Percentiles rank a stretch among this genome's conserved stretches.
phyloP scores from a whole-genome alignment of 495 filamentous ascomycete species.

The Penicillium pulvis region DNA sequence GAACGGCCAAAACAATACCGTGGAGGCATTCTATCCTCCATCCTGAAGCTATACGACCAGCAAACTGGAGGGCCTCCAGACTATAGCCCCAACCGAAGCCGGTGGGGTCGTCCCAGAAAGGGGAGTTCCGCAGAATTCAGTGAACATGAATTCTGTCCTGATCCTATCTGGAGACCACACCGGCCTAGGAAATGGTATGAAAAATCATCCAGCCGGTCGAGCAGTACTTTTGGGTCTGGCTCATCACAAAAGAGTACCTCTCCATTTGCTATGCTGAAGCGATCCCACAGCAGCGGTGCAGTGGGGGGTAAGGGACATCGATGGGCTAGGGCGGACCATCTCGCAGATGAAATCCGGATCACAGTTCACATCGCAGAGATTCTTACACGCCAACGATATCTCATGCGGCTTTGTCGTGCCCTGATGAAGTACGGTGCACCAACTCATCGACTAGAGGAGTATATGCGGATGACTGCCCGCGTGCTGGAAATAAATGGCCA shows the following conservation, averaged over 20 bases:
- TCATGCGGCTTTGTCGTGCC: constrained; percentile 81
- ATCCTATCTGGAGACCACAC: constrained; percentile 40
- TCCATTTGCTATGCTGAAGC: constrained; percentile 45
- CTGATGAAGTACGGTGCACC: constrained; percentile 85
- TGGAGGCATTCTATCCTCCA: constrained; percentile 72
- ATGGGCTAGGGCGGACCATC: constrained; percentile 39
- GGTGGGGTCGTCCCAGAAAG: constrained; percentile 37
- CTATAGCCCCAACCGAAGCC: constrained; percentile 27
- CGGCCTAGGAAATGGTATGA: constrained; percentile 66
- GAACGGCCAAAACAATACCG: constrained; percentile 70
- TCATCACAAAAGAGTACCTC: constrained; percentile 34
- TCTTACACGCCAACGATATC: constrained; percentile 77
- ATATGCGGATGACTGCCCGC: constrained; percentile 87
- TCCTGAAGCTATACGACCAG: constrained; percentile 74
- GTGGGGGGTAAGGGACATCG: constrained; percentile 44
- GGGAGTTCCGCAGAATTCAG: constrained; percentile 37
- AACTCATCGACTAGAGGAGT: constrained; percentile 77
- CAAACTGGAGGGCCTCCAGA: constrained; percentile 13
- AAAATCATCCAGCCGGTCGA: constrained; percentile 52
- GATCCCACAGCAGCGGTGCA: constrained; percentile 45
- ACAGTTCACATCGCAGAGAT: constrained; percentile 88
- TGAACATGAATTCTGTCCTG: constrained; percentile 36
- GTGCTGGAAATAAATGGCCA: constrained; percentile 89
- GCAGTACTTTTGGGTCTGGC: constrained; percentile 50
- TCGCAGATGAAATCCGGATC: constrained; percentile 75